Conservation (phyloP, 139 green algal genomes). For the Tetradesmus obliquus region DNA sequence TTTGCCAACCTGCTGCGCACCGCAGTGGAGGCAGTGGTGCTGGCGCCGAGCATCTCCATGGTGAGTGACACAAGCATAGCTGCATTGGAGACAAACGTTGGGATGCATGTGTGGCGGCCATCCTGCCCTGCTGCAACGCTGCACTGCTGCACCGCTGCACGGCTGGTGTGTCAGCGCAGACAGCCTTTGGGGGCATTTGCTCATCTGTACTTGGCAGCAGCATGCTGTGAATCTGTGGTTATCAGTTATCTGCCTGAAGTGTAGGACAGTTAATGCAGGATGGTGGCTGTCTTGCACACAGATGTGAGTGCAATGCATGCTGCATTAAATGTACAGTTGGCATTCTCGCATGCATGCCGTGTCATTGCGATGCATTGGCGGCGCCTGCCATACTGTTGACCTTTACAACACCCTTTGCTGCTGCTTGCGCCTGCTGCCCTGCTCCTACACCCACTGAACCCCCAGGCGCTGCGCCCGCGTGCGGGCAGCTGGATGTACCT, state of each 20-base stretch:
- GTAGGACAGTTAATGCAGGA: neutral
- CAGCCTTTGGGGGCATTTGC: too few species aligned
- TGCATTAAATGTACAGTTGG: too few species aligned
- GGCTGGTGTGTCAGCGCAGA: too few species aligned
- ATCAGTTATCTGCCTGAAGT: neutral
- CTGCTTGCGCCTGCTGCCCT: neutral
- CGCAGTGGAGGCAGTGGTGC: conserved; percentile 41
- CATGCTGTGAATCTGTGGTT: too few species aligned
- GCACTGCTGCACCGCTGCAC: too few species aligned
- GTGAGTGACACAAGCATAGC: neutral
- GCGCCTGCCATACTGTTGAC: too few species aligned
- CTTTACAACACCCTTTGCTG: too few species aligned
- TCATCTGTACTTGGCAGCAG: neutral
- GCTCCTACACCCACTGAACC: neutral
- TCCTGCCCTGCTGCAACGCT: too few species aligned
- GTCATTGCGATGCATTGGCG: too few species aligned
- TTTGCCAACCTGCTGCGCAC: conserved; percentile 39
- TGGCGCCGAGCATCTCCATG: conserved; percentile 30
- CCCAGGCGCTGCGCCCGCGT: conserved; percentile 9
- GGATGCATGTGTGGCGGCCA: neutral
- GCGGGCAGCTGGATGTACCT: conserved; percentile 46
- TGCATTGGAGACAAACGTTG: neutral
- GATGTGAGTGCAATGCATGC: too few species aligned
- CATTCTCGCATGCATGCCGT: too few species aligned
- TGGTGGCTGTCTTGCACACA: too few species aligned